These are phyloP conservation scores for Neospermospora avenae DNA, from an alignment of 2,329 filamentous ascomycete genomes.

Conservation along the genomic window DNA sequence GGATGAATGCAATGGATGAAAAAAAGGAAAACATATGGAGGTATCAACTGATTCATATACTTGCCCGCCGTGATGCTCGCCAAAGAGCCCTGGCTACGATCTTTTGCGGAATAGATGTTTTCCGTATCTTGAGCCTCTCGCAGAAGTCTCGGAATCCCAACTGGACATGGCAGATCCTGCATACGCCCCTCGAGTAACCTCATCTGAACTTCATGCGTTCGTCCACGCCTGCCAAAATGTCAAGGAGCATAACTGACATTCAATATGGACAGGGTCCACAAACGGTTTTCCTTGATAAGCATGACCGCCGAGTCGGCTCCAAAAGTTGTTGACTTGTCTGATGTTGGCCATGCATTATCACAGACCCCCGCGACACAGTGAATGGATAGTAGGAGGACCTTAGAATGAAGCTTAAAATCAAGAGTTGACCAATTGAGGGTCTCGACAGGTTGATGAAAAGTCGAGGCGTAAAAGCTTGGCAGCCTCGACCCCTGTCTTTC, in stretches of 20 bases:
- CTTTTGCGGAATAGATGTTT: conserved; percentile 25
- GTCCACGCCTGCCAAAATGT: conserved; percentile 8
- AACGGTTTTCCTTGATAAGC: conserved; percentile 6
- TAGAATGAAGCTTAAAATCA: conserved; percentile 21
- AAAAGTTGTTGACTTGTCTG: conserved; percentile 22
- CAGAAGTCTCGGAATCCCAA: conserved; percentile 13
- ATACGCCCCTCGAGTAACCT: conserved; percentile 3
- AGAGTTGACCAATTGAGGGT: conserved; percentile 22
- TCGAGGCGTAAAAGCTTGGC: conserved; percentile 19
- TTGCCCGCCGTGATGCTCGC: conserved; percentile 10
- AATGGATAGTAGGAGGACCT: conserved; percentile 23
- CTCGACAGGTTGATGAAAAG: conserved; percentile 12
- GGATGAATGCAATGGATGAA: conserved; percentile 25
- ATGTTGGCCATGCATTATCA: conserved; percentile 22
- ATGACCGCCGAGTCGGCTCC: conserved; percentile 18
- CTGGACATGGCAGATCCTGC: conserved; percentile 21
- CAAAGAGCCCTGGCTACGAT: conserved; percentile 8
- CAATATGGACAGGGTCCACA: neutral
- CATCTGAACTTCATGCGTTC: conserved; percentile 24
- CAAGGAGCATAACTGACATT: neutral
- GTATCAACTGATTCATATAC: conserved; percentile 23
- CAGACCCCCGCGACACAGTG: conserved; percentile 11
- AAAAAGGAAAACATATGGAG: conserved; percentile 6
- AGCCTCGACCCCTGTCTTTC: conserved; percentile 17
- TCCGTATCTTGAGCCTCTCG: conserved; percentile 24